phyloP scores from a whole-genome alignment of 2,329 filamentous ascomycete species.

The Botryosphaeria dothidea region DNA sequence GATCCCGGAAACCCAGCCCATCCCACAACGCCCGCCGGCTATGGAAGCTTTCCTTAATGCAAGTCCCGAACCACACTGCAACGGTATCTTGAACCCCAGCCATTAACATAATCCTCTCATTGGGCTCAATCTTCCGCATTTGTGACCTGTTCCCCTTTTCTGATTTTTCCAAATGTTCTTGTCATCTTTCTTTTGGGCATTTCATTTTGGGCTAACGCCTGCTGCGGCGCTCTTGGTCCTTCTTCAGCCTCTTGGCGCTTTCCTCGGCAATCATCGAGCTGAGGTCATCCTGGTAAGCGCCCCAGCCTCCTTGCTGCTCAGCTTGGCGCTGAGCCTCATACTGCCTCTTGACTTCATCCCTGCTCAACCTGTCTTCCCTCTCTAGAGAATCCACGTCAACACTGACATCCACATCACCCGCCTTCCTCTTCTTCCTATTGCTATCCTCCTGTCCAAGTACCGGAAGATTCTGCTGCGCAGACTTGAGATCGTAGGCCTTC shows the following conservation, averaged over 20 bases:
- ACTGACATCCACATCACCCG: slow-evolving; percentile 89
- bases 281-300: slow-evolving; percentile 83
- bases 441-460: slow-evolving; percentile 77
- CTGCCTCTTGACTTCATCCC: slow-evolving; percentile 76
- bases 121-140: background rate
- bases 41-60: slow-evolving; percentile 19
- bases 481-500: slow-evolving; percentile 84
- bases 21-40: slow-evolving; percentile 19
- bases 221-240: slow-evolving; percentile 75
- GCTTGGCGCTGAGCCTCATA: slow-evolving; percentile 73
- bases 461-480: slow-evolving; percentile 59
- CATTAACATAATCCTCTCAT: background rate
- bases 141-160: background rate
- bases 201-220: slow-evolving; percentile 44
- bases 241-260: slow-evolving; percentile 84
- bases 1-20: slow-evolving; percentile 18
- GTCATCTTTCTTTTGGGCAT: slow-evolving; percentile 9
- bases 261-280: slow-evolving; percentile 96
- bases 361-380: slow-evolving; percentile 74
- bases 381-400: slow-evolving; percentile 82
- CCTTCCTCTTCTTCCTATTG: slow-evolving; percentile 85
- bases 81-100: slow-evolving; percentile 16
- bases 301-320: slow-evolving; percentile 62
- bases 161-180: background rate
- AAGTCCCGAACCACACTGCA: slow-evolving; percentile 10